Base-by-base conservation (phyloP, 192 early-diverging fungal species). In the Geranomyces variabilis region DNA sequence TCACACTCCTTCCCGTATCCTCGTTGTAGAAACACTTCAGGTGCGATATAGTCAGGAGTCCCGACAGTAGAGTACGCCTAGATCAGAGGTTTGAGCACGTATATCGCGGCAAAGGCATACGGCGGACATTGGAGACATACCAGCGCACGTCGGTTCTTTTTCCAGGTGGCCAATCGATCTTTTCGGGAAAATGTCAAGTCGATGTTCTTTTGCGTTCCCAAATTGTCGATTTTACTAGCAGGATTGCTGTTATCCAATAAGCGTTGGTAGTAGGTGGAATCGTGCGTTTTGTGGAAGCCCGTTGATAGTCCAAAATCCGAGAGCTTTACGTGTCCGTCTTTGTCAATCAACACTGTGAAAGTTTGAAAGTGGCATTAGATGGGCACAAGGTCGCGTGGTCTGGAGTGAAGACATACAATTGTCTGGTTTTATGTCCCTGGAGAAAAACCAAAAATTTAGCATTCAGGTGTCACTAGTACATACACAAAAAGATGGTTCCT, bases 231-330 rank as follows among this genome's bases (percentile, higher is more conserved):
- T 43, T 70, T 76, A 56, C 62, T 60, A 15, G 28, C 73, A 64
- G 34, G 76, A 77, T 49, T 67, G 71, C 31, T 70, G 73, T 60
- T 86, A 59, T 71, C 66, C 30, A 62, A 19, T 74, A 83, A 26
- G 71, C 82, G 56, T 76, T 81, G 78, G 78, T 99, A 99, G 77
- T 95, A 99, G 36, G 90, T 86, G 33, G 96, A 97, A 79, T 98
- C 96, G 73, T 99, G 97, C 26, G 96, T 97, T 83, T 94, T 94
- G 83, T 98, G 96, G 81, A 99, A 99, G 0, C 98, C 98, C 1
- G 97, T 99, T 6, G 96, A 96, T 14, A 99, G 87, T n/a, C 98
- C 97, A 87, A 99, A 99, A 79, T 99, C 98, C 12, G 95, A 96
- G 12, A 99, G 83, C 82, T 99, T 99, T 53, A 99, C 89, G 76